Conservation (phyloP, 257 asterid species). For the Plectranthus barbatus region DNA sequence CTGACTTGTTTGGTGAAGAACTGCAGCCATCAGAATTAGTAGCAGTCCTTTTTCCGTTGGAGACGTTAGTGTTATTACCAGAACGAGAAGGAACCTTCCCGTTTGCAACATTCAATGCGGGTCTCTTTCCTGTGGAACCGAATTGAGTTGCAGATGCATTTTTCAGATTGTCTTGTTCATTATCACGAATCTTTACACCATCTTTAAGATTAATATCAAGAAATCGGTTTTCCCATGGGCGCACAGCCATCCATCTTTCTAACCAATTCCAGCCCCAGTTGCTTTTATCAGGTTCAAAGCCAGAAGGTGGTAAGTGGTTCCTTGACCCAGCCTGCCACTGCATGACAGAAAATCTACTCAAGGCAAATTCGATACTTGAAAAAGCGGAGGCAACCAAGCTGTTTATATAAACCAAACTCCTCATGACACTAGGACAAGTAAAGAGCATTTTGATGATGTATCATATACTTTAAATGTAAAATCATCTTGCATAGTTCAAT, state of each 20-base stretch:
- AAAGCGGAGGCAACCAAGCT: background rate
- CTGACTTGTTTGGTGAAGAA: conserved; percentile 49
- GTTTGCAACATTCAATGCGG: conserved; percentile 31
- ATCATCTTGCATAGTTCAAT: background rate
- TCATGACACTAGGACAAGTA: background rate
- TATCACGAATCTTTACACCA: conserved; percentile 48
- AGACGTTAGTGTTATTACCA: conserved; percentile 27
- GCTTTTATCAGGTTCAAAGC: conserved; percentile 80
- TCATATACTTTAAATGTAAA: background rate
- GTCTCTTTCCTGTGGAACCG: conserved; percentile 39
- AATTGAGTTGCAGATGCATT: conserved; percentile 33
- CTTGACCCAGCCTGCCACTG: conserved; percentile 99
- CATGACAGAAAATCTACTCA: conserved; percentile 13
- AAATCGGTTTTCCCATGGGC: conserved; percentile 99
- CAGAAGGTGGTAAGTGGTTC: conserved; percentile 43
- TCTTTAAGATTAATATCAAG: conserved; percentile 66
- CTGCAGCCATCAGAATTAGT: conserved; percentile 53
- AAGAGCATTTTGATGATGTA: background rate
- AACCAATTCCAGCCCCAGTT: conserved; percentile 99
- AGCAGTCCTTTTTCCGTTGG: no score
- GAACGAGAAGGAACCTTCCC: conserved; percentile 45
- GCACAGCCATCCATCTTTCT: conserved; percentile 99
- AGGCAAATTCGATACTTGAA: conserved; percentile 6
- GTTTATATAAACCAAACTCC: background rate
- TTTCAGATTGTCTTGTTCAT: conserved; percentile 38